These are phyloP conservation scores for Ophiocordyceps robertsii DNA, from an alignment of 2,329 filamentous ascomycete species.

Conservation along the genomic window DNA sequence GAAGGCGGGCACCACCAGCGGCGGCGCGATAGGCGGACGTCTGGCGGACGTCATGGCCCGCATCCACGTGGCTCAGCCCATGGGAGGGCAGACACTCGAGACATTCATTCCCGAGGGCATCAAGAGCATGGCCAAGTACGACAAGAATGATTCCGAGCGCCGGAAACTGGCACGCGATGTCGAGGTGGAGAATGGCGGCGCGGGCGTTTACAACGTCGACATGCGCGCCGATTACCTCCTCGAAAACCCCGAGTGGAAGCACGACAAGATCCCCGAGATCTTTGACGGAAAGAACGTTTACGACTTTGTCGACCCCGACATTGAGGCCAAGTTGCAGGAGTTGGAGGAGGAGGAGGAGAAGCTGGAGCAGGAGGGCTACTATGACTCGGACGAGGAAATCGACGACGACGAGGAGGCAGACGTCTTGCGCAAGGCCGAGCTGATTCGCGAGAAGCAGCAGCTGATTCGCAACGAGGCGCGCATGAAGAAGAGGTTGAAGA, in stretches of 20 bases:
- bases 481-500: constrained; percentile 96
- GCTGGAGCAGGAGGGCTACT: constrained; percentile 83
- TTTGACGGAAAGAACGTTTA: constrained; percentile 95
- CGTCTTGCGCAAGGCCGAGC: constrained; percentile 77
- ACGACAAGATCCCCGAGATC: constrained; percentile 89
- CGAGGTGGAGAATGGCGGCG: constrained; percentile 84
- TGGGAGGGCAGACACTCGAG: constrained; percentile 66
- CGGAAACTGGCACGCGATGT: constrained; percentile 71
- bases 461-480: constrained; percentile 88
- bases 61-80: constrained; percentile 93
- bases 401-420: constrained; percentile 85
- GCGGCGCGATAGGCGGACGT: constrained; percentile 64
- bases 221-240: constrained; percentile 80
- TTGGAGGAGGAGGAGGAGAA: constrained; percentile 93
- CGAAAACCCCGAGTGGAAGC: constrained; percentile 83
- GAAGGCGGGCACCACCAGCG: constrained; percentile 72
- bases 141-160: constrained; percentile 78
- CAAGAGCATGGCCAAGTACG: constrained; percentile 74
- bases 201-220: constrained; percentile 92
- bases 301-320: constrained; percentile 94
- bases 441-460: constrained; percentile 89
- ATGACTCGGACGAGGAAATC: constrained; percentile 70
- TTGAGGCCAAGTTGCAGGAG: constrained; percentile 80
- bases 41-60: constrained; percentile 82
- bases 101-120: constrained; percentile 79